These are phyloP conservation scores for Erysimum cheiranthoides DNA, from an alignment of 345 rosid genomes.

Conservation along the genomic window DNA sequence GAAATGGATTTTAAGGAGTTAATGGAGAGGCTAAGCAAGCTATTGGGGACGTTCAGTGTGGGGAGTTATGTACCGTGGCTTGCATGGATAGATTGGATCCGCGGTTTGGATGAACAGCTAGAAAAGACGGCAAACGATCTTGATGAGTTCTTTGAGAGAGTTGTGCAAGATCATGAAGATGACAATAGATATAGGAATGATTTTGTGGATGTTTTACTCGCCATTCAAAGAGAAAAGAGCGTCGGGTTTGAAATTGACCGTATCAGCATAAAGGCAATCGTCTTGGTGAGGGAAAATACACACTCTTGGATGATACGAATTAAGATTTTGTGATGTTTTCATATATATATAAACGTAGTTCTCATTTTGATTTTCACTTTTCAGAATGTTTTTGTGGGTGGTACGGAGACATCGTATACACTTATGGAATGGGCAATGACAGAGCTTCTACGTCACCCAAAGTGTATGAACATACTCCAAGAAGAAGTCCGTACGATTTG, in stretches of 20 bases:
- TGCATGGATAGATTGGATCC: slow-evolving; percentile 48
- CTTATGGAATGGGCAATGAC: slow-evolving; percentile 56
- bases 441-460: slow-evolving; percentile 51
- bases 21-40: slow-evolving; percentile 31
- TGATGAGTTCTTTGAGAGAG: slow-evolving; percentile 43
- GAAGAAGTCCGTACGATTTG: slow-evolving; percentile 41
- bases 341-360: not conserved
- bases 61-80: slow-evolving; percentile 64
- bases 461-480: slow-evolving; percentile 41
- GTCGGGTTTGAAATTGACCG: slow-evolving; percentile 40
- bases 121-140: slow-evolving; percentile 42
- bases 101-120: slow-evolving; percentile 29
- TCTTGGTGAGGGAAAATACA: slow-evolving; percentile 45
- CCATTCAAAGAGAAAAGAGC: slow-evolving; percentile 39
- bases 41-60: slow-evolving; percentile 46
- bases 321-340: not conserved
- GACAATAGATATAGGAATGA: not conserved
- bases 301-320: not conserved
- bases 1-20: slow-evolving; percentile 50
- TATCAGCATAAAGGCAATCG: slow-evolving; percentile 47
- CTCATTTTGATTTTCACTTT: not conserved
- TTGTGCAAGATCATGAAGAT: slow-evolving; percentile 37
- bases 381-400: slow-evolving; percentile 51
- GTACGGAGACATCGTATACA: slow-evolving; percentile 45
- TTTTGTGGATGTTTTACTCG: slow-evolving; percentile 23